phyloP scores from a whole-genome alignment of 257 asterid genomes.

The Coffea eugenioides region DNA sequence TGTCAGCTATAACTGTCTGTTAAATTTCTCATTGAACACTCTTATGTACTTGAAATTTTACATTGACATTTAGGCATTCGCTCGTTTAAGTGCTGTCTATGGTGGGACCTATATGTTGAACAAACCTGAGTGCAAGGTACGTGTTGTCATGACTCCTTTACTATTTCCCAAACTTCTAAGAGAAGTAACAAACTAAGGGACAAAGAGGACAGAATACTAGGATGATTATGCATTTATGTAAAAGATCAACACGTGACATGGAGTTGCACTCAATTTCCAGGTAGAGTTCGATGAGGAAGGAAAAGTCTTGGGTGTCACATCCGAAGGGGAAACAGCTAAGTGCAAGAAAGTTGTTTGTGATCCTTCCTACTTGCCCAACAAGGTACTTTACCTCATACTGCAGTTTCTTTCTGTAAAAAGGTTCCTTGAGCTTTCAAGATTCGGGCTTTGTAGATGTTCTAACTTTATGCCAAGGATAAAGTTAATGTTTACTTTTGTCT shows the following conservation, averaged over 20 bases:
- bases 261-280: constrained; percentile 35
- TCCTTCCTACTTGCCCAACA: constrained; percentile 83
- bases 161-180: background rate
- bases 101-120: constrained; percentile 98
- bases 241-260: background rate
- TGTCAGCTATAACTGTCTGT: background rate
- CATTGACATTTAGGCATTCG: constrained; percentile 64
- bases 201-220: background rate
- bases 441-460: background rate
- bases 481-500: background rate
- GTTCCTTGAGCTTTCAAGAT: background rate
- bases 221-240: background rate
- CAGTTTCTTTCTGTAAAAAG: background rate
- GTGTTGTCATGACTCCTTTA: background rate
- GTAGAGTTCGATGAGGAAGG: constrained; percentile 92
- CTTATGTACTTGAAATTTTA: constrained; percentile 5
- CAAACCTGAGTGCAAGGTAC: constrained; percentile 95
- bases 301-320: constrained; percentile 83
- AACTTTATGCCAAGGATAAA: background rate
- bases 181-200: background rate
- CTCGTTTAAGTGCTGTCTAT: constrained; percentile 96
- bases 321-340: constrained; percentile 96
- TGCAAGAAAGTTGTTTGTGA: constrained; percentile 95
- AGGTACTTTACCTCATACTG: constrained; percentile 45
- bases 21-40: background rate